Evolutionary conservation across 1,284 basidiomycete species (phyloP), one percentile per base, ranked within the genome.

Genomic region (Ustilago lituana): DNA sequence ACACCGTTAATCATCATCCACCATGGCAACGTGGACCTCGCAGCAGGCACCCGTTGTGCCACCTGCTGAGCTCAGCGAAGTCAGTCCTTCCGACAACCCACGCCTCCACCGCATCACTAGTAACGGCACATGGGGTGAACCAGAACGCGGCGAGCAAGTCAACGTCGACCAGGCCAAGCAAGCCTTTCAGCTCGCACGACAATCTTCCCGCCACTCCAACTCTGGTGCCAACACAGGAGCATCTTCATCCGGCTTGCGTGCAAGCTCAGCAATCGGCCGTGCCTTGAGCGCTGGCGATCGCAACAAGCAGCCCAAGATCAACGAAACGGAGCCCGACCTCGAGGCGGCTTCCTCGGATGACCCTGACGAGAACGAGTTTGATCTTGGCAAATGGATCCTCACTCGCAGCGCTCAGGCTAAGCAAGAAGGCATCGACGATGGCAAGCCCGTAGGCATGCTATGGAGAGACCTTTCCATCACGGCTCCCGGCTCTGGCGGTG

Each of bases 391-490:
- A 15, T 77, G 68, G 64, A 61, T 77, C 23, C 40, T 68, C 14
- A 60, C 59, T 3, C 67, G 74, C 14, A 48, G 56, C 22, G 58
- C 58, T 0, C 55, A 72, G 41, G 67, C 60, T n/a, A 51, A 63
- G 31, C 43, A 61, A 14, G 46, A 76, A 5, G 71, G 72, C 43
- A 57, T 74, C 37, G 51, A 71, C 46, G 14, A 49, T 31, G 50
- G 66, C 22, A 78, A 78, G 62, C 74, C 76, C 3, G 55, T 78
- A 11, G 76, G 76, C 27, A 51, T 78, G 45, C 65, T 76, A 9
- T 78, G 74, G 74, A 47, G 54, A 14, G 63, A 78, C 46, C 27
- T 78, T 37, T 53, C 49, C 37, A 66, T 78, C 47, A 59, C 50
- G 15, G 61, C 70, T 10, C 72, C 76, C 8, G 67, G 62, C 19